Evolutionary conservation across 1,139 yeast species (phyloP).

Genomic region (Magnusiomyces fungicola): DNA sequence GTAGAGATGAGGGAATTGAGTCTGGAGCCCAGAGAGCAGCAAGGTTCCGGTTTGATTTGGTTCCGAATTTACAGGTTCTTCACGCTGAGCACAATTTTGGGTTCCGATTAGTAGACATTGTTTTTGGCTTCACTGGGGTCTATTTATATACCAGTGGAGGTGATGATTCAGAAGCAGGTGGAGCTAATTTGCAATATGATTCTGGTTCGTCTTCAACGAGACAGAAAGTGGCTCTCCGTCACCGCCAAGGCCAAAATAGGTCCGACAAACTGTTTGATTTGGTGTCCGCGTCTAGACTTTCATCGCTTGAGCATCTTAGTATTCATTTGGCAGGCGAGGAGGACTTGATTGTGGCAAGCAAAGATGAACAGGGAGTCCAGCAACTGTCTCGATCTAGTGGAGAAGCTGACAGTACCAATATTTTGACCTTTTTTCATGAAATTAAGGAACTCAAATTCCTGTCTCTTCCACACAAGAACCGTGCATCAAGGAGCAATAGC

Average conservation of each 20-base stretch:
- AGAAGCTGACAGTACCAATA: neutral
- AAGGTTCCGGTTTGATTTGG: slow-evolving; percentile 3
- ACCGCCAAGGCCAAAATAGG: neutral
- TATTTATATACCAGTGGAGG: too few relatives aligned
- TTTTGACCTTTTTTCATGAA: neutral
- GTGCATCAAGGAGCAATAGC: neutral
- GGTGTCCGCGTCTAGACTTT: neutral
- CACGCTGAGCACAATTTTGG: neutral
- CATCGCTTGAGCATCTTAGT: neutral
- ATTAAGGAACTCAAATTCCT: slow-evolving; percentile 1
- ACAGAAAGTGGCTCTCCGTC: neutral
- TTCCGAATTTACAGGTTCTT: slow-evolving; percentile 1
- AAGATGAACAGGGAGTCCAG: neutral
- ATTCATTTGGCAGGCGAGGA: neutral
- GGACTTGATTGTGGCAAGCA: neutral
- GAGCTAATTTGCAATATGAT: too few relatives aligned
- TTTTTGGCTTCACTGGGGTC: neutral
- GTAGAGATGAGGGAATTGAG: too few relatives aligned
- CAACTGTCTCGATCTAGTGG: neutral
- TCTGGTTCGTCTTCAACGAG: too few relatives aligned
- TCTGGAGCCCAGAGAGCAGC: too few relatives aligned
- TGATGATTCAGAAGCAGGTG: neutral
- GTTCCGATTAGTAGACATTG: neutral
- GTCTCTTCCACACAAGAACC: neutral
- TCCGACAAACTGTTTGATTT: too few relatives aligned